Evolutionary conservation across 208 protist genomes (phyloP).

Genomic region (Trypanosoma scelopori): DNA sequence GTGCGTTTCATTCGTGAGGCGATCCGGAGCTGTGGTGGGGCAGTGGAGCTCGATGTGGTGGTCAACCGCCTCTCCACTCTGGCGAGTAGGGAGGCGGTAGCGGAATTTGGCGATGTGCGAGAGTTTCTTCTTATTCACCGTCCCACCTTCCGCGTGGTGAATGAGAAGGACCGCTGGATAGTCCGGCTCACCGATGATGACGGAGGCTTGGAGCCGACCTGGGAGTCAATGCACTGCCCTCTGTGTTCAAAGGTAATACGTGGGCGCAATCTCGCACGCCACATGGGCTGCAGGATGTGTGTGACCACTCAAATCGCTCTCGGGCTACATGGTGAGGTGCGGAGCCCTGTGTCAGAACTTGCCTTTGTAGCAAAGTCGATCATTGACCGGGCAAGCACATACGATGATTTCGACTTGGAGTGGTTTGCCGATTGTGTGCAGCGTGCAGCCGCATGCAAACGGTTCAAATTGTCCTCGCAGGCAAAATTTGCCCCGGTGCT

Average conservation of each 20-base stretch:
- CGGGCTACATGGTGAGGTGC: slow-evolving; percentile 70
- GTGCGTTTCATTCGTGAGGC: slow-evolving; percentile 90
- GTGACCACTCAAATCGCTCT: slow-evolving; percentile 86
- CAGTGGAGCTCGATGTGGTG: slow-evolving; percentile 87
- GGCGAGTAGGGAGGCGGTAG: slow-evolving; percentile 66
- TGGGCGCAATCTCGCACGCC: slow-evolving; percentile 85
- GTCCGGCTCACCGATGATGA: slow-evolving; percentile 57
- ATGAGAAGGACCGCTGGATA: slow-evolving; percentile 74
- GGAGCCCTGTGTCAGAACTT: slow-evolving; percentile 81
- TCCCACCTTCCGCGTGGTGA: slow-evolving; percentile 77
- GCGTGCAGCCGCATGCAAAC: slow-evolving; percentile 50
- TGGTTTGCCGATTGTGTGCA: slow-evolving; percentile 64
- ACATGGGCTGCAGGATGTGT: slow-evolving; percentile 79
- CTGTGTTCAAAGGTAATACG: slow-evolving; percentile 78
- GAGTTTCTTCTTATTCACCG: slow-evolving; percentile 90
- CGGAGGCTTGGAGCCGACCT: slow-evolving; percentile 56
- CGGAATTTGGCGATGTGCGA: slow-evolving; percentile 87
- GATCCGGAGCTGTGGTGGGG: slow-evolving; percentile 78
- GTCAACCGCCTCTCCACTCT: slow-evolving; percentile 80
- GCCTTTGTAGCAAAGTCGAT: slow-evolving; percentile 74
- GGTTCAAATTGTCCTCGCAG: slow-evolving; percentile 75
- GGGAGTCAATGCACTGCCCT: slow-evolving; percentile 82
- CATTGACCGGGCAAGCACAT: slow-evolving; percentile 45
- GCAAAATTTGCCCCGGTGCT: slow-evolving; percentile 78
- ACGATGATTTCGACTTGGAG: slow-evolving; percentile 84